Percentiles rank a stretch among this genome's conserved stretches.
These are phyloP conservation scores for Astraeus odoratus DNA, from an alignment of 768 basidiomycete genomes.

Conservation along the genomic window DNA sequence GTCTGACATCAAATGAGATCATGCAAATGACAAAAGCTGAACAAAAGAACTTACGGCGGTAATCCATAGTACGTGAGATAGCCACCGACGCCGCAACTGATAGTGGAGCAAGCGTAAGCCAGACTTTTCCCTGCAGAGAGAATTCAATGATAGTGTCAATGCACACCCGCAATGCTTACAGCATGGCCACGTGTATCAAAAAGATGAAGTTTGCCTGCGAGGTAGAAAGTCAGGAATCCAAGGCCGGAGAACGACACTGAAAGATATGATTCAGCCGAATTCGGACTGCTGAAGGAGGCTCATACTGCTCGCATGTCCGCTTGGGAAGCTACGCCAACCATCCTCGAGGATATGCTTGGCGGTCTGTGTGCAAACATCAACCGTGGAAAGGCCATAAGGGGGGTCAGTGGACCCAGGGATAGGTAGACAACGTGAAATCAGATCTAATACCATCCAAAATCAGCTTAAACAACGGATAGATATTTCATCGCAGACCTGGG, in stretches of 20 bases:
- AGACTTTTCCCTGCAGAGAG: conserved; percentile 57
- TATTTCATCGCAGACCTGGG: conserved; percentile 45
- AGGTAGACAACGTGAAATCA: conserved; percentile 52
- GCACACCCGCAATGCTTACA: conserved; percentile 31
- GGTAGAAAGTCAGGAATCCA: conserved; percentile 81
- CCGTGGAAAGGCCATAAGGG: conserved; percentile 60
- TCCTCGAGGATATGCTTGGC: conserved; percentile 52
- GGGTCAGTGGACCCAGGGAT: conserved; percentile 56
- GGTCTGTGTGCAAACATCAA: conserved; percentile 71
- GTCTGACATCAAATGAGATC: conserved; percentile 37
- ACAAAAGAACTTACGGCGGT: conserved; percentile 53
- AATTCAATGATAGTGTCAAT: conserved; percentile 8
- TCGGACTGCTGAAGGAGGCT: not conserved
- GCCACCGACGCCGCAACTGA: conserved; percentile 67
- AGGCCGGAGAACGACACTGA: conserved; percentile 89
- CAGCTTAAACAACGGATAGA: not conserved
- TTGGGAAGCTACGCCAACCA: conserved; percentile 89
- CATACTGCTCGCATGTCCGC: conserved; percentile 84
- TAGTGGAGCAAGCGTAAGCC: conserved; percentile 74
- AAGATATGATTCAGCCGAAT: not conserved
- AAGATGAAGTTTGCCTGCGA: conserved; percentile 85
- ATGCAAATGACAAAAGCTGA: not conserved
- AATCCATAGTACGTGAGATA: conserved; percentile 89
- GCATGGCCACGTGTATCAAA: conserved; percentile 76
- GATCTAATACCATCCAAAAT: conserved; percentile 7